Base-by-base conservation (phyloP, 148 eudicot species). In the Rhododendron henanense region DNA sequence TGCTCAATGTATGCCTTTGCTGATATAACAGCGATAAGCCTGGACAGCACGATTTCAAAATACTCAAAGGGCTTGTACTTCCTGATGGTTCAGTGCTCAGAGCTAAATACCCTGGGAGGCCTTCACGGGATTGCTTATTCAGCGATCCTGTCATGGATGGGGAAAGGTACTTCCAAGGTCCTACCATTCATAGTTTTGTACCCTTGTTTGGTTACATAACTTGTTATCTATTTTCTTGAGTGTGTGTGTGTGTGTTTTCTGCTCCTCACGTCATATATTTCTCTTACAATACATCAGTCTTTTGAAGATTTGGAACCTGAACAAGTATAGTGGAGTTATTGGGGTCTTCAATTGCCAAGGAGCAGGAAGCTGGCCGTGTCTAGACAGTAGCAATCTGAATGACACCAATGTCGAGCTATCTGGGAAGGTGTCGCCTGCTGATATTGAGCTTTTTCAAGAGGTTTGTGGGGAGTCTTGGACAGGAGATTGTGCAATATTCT, bases 331-430 rank as follows among this genome's bases (percentile, higher is more conserved):
- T 25, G 92, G 90, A 80, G 91, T 91, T 31, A 82, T 89, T 82
- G 92, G 91, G 6, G 85, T 88, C 69, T 89, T 88, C 74, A 91
- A 91, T 71, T 91, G 92, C 87, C 92, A 91, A 91, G 92, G 92
- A 88, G 91, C 90, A 18, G 92, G 91, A 84, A 89, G 84, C 55
- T 89, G 90, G 87, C 91, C 92, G 11, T 84, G 89, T 57, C 3
- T 87, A 59, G 86, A 90, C 41, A 47, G 35, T 5, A 31, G 39
- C 75, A 67, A 53, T 21, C 35, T 69, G 67, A 85, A 81, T 13
- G 48, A 61, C 9, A 81, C 51, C 15, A 28, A 59, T 23, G 28
- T 74, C 9, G 44, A 88, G 59, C 53, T 88, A 55, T 79, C 88
- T 14, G 90, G 90, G 33, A 74, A 63, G 61, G 86, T 91, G 19